phyloP scores from a whole-genome alignment of 352 stramenopile species.

The Phytophthora parvispora region DNA sequence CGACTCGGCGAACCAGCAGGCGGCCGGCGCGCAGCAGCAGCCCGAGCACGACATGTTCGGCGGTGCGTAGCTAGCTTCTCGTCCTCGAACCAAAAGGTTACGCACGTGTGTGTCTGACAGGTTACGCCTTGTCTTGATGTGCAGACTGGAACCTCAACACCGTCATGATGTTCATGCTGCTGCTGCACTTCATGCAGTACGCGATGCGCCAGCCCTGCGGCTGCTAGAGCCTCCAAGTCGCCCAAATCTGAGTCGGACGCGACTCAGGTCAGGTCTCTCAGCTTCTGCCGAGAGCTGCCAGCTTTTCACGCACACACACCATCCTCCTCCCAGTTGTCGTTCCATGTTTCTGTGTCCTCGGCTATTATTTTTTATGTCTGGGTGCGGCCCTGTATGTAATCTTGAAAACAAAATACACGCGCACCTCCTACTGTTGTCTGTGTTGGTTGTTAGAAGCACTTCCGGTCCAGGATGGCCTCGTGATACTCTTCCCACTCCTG shows the following conservation, averaged over 20 bases:
- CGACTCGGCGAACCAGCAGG: slow-evolving; percentile 21
- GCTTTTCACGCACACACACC: not conserved
- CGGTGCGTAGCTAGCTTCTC: slow-evolving; percentile 46
- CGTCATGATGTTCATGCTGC: slow-evolving; percentile 87
- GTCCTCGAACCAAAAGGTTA: not conserved
- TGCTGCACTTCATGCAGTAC: slow-evolving; percentile 91
- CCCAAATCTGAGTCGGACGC: not conserved
- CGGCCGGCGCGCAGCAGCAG: slow-evolving; percentile 17
- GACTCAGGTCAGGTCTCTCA: slow-evolving; percentile 1
- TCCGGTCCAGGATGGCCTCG: slow-evolving; percentile 85
- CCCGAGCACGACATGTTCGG: slow-evolving; percentile 88
- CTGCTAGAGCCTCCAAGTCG: slow-evolving; percentile 53
- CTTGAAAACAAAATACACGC: slow-evolving; percentile 30
- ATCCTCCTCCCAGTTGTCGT: slow-evolving; percentile 23
- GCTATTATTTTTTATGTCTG: slow-evolving; percentile 20
- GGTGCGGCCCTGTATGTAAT: slow-evolving; percentile 26
- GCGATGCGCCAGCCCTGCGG: slow-evolving; percentile 87
- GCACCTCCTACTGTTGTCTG: slow-evolving; percentile 1
- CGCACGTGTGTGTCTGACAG: slow-evolving; percentile 6
- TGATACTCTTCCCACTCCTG: slow-evolving; percentile 94
- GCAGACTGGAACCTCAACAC: slow-evolving; percentile 88
- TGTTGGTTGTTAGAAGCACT: slow-evolving; percentile 72
- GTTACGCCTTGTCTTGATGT: not conserved
- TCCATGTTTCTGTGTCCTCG: slow-evolving; percentile 38
- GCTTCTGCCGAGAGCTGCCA: not conserved